A percentile compares a stretch with the other conserved stretches of the same genome.
phyloP scores from a whole-genome alignment of 2,329 filamentous ascomycete species.

The Nigrospora oryzae region DNA sequence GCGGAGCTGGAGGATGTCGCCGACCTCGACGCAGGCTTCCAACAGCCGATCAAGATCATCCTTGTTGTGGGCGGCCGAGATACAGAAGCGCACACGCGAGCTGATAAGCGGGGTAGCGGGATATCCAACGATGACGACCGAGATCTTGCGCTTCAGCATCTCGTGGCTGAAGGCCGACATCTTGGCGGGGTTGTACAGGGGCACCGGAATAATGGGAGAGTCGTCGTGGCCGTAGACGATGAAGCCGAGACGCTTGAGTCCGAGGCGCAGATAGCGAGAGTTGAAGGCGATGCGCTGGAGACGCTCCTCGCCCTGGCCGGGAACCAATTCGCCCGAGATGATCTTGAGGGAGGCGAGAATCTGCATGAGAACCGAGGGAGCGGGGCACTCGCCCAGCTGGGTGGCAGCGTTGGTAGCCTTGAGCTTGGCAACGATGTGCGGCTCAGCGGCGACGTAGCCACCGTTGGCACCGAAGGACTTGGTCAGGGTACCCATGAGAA shows the following conservation, averaged over 20 bases:
- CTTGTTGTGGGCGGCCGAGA: constrained; percentile 95
- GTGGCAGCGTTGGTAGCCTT: constrained; percentile 78
- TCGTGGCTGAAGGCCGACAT: constrained; percentile 98
- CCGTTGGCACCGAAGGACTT: constrained; percentile 98
- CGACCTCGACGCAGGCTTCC: constrained; percentile 84
- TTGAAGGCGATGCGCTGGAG: constrained; percentile 96
- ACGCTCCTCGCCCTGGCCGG: constrained; percentile 90
- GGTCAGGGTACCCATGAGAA: constrained; percentile 96
- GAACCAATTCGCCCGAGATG: constrained; percentile 79
- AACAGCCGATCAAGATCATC: constrained; percentile 90
- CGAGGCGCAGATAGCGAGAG: constrained; percentile 93
- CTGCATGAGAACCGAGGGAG: constrained; percentile 82
- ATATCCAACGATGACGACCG: constrained; percentile 94
- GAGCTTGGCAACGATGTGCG: constrained; percentile 87
- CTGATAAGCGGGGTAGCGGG: constrained; percentile 93
- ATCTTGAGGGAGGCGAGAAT: constrained; percentile 81
- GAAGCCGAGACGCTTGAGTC: constrained; percentile 90
- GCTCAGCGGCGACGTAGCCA: constrained; percentile 86
- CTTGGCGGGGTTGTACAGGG: constrained; percentile 97
- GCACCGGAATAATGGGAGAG: constrained; percentile 88
- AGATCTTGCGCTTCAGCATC: constrained; percentile 97
- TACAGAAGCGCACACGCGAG: constrained; percentile 89
- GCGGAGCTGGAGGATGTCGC: constrained; percentile 87
- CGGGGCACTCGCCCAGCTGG: constrained; percentile 77
- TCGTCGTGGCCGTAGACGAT: constrained; percentile 98